These are phyloP conservation scores for Antrodiella citrinella DNA, from an alignment of 768 basidiomycete genomes.

Conservation along the genomic window DNA sequence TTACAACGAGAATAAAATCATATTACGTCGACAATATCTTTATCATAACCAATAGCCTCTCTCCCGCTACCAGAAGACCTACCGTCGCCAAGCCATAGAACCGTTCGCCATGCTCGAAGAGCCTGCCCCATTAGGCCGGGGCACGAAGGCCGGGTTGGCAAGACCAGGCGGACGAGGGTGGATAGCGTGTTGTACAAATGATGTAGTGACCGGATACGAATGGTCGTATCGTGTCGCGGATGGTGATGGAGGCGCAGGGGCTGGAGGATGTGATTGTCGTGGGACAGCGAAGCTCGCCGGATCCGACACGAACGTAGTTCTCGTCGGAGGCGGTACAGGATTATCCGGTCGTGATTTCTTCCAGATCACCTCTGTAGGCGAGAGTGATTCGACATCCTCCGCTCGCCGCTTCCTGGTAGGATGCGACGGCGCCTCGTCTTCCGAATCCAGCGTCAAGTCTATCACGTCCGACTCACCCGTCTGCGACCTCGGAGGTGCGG, in stretches of 20 bases:
- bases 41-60: neutral
- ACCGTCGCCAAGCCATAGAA: neutral
- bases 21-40: neutral
- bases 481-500: slow-evolving; percentile 21
- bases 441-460: slow-evolving; percentile 76
- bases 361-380: slow-evolving; percentile 64
- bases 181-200: no score
- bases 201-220: no score
- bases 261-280: neutral
- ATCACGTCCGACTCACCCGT: slow-evolving; percentile 51
- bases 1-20: neutral
- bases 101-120: neutral
- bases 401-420: slow-evolving; percentile 53
- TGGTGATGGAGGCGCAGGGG: neutral
- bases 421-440: slow-evolving; percentile 51
- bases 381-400: slow-evolving; percentile 37
- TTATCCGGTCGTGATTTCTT: slow-evolving; percentile 49
- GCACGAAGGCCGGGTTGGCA: neutral
- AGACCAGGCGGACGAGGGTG: no score
- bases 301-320: neutral
- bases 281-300: neutral
- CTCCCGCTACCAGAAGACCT: neutral
- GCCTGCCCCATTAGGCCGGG: neutral
- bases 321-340: slow-evolving; percentile 9
- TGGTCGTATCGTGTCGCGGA: neutral